A percentile compares a stretch with the other conserved stretches of the same genome.
phyloP scores from a whole-genome alignment of 1,284 basidiomycete genomes.

The Heterobasidion parviporum region DNA sequence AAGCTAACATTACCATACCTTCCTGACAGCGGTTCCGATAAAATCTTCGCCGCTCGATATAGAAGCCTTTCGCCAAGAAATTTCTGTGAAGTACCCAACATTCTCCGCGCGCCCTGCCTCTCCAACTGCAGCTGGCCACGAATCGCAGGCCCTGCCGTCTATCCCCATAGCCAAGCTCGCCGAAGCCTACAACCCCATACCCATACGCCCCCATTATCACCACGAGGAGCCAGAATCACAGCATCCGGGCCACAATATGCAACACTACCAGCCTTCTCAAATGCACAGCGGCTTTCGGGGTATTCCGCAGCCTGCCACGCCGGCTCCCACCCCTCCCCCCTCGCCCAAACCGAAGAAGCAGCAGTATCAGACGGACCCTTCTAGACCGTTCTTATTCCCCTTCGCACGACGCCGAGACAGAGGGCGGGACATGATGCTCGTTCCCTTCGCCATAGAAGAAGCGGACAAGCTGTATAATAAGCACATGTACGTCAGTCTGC shows the following conservation, averaged over 20 bases:
- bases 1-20: background rate
- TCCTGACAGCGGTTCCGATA: constrained; percentile 39
- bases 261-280: constrained; percentile 25
- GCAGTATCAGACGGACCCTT: constrained; percentile 98
- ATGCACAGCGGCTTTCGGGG: constrained; percentile 35
- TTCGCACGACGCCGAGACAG: constrained; percentile 56
- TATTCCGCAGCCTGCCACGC: constrained; percentile 68
- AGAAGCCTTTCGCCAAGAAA: constrained; percentile 81
- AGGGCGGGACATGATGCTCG: constrained; percentile 49
- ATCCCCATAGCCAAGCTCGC: constrained; percentile 58
- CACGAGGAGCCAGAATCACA: constrained; percentile 63
- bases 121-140: constrained; percentile 31
- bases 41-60: constrained; percentile 88
- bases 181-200: constrained; percentile 86
- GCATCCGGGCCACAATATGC: constrained; percentile 24
- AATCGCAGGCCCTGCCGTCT: constrained; percentile 25
- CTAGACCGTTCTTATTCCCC: constrained; percentile 90
- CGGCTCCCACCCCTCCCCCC: constrained; percentile 84
- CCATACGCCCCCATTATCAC: constrained; percentile 86
- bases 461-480: constrained; percentile 86
- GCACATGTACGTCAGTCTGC: constrained; percentile 87
- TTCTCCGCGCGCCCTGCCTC: constrained; percentile 45
- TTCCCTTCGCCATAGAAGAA: constrained; percentile 94
- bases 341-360: constrained; percentile 94
- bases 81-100: constrained; percentile 89